Evolutionary conservation across 2,329 filamentous ascomycete genomes (phyloP).

Genomic region (Colletotrichum lindemuthianum): DNA sequence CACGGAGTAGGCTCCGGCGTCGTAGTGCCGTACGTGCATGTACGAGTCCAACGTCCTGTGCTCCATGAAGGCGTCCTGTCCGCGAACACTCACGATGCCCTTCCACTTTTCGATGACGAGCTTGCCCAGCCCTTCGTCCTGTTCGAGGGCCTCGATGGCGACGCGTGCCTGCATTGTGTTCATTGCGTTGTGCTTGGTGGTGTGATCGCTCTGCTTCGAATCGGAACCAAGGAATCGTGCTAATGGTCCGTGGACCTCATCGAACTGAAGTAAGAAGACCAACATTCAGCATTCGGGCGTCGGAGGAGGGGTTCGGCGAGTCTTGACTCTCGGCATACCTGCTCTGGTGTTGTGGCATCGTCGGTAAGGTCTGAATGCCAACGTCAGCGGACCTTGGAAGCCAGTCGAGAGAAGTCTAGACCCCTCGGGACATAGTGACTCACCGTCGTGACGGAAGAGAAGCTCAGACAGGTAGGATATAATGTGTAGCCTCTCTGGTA

Average conservation of each 20-base stretch:
- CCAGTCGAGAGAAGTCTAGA: background rate
- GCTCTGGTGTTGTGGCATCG: constrained; percentile 7
- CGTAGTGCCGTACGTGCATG: constrained; percentile 10
- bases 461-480: constrained; percentile 16
- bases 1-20: constrained; percentile 6
- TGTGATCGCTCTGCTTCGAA: constrained; percentile 5
- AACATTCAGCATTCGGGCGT: background rate
- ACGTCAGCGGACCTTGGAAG: background rate
- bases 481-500: constrained; percentile 1
- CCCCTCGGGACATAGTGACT: background rate
- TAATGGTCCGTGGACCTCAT: constrained; percentile 10
- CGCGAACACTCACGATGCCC: constrained; percentile 9
- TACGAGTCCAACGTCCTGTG: constrained; percentile 10
- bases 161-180: constrained; percentile 8
- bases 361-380: constrained; percentile 3
- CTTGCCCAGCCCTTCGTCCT: background rate
- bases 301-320: background rate
- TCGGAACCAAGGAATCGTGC: constrained; percentile 9
- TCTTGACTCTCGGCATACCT: background rate
- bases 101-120: constrained; percentile 15
- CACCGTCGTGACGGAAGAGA: constrained; percentile 4
- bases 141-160: constrained; percentile 5
- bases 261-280: background rate
- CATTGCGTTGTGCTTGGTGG: constrained; percentile 13
- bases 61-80: constrained; percentile 9